Base-by-base conservation (phyloP, 106 monocot genomes). In the Xerophyta viscosa region DNA sequence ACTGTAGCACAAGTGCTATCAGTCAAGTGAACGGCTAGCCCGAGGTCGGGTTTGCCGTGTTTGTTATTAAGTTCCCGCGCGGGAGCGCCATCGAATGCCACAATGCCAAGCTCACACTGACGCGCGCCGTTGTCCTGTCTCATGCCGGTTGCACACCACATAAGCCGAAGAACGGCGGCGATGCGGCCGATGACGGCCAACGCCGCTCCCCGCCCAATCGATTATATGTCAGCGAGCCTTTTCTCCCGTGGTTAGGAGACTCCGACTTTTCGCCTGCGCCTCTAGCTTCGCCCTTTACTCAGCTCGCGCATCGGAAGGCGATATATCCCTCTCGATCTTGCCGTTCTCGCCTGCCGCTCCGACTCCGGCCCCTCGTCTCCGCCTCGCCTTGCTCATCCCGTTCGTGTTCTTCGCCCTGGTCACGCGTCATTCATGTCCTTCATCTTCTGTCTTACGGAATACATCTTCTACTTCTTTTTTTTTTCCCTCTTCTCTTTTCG, bases 211-310 rank as follows among this genome's bases (percentile, higher is more conserved):
- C 69, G 68, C 48, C 57, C 50, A 8, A 61, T 73, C 31, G n/a
- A n/a, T n/a, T n/a, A n/a, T n/a, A n/a, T n/a, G n/a, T n/a, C n/a
- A n/a, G n/a, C n/a, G 43, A 8, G 66, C 79, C 31, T 70, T n/a
- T n/a, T n/a, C 66, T 75, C 24, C 66, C 74, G 1, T 30, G 52
- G 22, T 71, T 74, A 39, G 66, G 44, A 46, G 74, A 55, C 61
- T 61, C 57, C n/a, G n/a, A n/a, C n/a, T n/a, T 60, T 74, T 69
- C 5, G 77, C 73, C 41, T 62, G 51, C 0, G 72, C 69, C 10
- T 71, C n/a, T n/a, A n/a, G 41, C 48, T 58, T 58, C 2, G 69
- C 77, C 66, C n/a, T n/a, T n/a, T n/a, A n/a, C n/a, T n/a, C n/a
- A n/a, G n/a, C 77, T 77, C 39, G 62, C 60, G 24, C 65, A 39